Conservation (phyloP, 2,329 filamentous ascomycete genomes). For the Verticillium zaregamsianum region DNA sequence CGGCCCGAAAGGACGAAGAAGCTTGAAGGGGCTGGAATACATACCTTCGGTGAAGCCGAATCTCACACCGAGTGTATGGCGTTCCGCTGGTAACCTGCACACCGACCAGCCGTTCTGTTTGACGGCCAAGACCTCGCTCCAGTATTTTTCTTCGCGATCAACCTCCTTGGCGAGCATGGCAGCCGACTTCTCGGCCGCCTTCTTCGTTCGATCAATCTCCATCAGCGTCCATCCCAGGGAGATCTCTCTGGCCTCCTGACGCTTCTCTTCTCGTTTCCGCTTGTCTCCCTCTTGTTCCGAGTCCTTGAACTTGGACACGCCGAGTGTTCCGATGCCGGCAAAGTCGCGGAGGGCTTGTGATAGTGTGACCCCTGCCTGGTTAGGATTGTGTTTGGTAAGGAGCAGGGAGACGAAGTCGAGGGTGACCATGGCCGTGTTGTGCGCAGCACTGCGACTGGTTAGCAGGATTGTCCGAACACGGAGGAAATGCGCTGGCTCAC, state of each 20-base stretch:
- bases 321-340: constrained; percentile 71
- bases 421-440: constrained; percentile 62
- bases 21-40: constrained; percentile 13
- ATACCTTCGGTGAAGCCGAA: constrained; percentile 81
- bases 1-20: not conserved
- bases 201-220: constrained; percentile 69
- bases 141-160: constrained; percentile 77
- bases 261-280: constrained; percentile 33
- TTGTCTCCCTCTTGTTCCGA: constrained; percentile 54
- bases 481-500: constrained; percentile 30
- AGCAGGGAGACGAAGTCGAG: constrained; percentile 82
- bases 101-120: constrained; percentile 84
- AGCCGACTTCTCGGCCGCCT: constrained; percentile 69
- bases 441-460: constrained; percentile 31
- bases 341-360: constrained; percentile 65
- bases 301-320: constrained; percentile 59
- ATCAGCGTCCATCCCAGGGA: constrained; percentile 73
- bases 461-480: not conserved
- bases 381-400: constrained; percentile 75
- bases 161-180: constrained; percentile 73
- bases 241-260: constrained; percentile 41
- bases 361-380: constrained; percentile 64
- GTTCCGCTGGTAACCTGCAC: constrained; percentile 69
- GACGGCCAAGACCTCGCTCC: constrained; percentile 79
- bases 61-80: constrained; percentile 73